phyloP scores from a whole-genome alignment of 306 rosid species.

The Castanea crenata region DNA sequence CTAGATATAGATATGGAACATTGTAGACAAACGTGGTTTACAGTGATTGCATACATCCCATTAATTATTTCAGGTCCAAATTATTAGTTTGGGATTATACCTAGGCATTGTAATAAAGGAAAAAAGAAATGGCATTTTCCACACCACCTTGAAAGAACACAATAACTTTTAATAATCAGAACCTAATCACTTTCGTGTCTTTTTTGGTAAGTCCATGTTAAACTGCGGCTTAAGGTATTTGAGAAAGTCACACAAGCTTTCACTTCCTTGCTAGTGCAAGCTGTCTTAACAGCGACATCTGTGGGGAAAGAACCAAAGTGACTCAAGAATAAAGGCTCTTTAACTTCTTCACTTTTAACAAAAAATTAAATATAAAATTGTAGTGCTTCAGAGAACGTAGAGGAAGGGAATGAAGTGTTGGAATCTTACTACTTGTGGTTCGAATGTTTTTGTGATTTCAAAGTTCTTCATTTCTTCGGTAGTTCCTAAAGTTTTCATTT shows the following conservation, averaged over 20 bases:
- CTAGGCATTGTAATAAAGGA: background rate
- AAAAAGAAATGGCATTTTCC: background rate
- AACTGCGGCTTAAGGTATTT: background rate
- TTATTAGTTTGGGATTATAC: background rate
- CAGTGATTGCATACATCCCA: background rate
- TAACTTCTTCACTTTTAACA: conserved; percentile 29
- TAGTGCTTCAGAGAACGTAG: conserved; percentile 1
- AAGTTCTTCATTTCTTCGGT: background rate
- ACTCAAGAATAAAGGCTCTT: conserved; percentile 27
- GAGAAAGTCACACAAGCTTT: background rate
- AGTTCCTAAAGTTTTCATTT: too few relatives aligned
- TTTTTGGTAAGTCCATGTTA: background rate
- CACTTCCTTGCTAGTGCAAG: conserved; percentile 12
- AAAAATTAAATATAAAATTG: background rate
- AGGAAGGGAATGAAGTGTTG: background rate
- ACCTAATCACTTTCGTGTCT: background rate
- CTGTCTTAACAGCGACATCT: conserved; percentile 41
- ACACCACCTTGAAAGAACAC: background rate
- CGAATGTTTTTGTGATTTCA: background rate
- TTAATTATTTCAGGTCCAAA: background rate
- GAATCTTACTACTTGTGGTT: background rate
- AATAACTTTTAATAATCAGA: background rate
- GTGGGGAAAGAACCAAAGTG: conserved; percentile 31
- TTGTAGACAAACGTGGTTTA: background rate
- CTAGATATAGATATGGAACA: background rate